Evolutionary conservation across 2,329 filamentous ascomycete genomes (phyloP).

Genomic region (Endocalyx cinctus): DNA sequence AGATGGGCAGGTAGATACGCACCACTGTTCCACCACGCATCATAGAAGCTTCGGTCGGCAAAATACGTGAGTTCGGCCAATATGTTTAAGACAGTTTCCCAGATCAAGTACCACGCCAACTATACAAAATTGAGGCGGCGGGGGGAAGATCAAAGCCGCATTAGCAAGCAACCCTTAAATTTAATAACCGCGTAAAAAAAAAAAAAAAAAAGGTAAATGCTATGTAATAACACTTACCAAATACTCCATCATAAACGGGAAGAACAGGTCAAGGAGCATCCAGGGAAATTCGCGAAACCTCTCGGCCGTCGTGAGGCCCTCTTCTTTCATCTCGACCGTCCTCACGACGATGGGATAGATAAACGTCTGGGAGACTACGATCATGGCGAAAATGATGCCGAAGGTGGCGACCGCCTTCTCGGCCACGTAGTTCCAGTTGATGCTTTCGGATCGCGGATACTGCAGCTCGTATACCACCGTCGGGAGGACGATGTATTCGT

Average conservation of each 20-base stretch:
- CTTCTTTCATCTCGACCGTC: constrained; percentile 63
- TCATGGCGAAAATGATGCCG: constrained; percentile 73
- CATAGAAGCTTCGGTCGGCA: constrained; percentile 70
- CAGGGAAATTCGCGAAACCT: constrained; percentile 67
- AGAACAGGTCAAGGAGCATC: constrained; percentile 70
- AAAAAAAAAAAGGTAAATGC: neutral
- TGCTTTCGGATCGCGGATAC: constrained; percentile 63
- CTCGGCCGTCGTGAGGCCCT: constrained; percentile 53
- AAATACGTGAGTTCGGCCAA: constrained; percentile 73
- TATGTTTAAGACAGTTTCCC: constrained; percentile 70
- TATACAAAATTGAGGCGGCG: too few relatives aligned
- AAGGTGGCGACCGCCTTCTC: constrained; percentile 69
- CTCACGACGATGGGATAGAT: constrained; percentile 72
- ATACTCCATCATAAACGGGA: constrained; percentile 76
- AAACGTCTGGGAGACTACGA: constrained; percentile 69
- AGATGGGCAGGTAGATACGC: constrained; percentile 11
- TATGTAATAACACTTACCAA: constrained; percentile 34
- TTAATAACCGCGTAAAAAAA: neutral
- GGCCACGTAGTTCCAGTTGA: constrained; percentile 70
- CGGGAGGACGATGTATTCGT: constrained; percentile 70
- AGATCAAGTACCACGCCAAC: constrained; percentile 77
- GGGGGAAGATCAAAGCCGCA: neutral
- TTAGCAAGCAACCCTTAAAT: too few relatives aligned
- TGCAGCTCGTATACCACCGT: constrained; percentile 76
- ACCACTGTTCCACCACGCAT: constrained; percentile 60